Conservation (phyloP, 768 basidiomycete species). For the Pleurotus cornucopiae region DNA sequence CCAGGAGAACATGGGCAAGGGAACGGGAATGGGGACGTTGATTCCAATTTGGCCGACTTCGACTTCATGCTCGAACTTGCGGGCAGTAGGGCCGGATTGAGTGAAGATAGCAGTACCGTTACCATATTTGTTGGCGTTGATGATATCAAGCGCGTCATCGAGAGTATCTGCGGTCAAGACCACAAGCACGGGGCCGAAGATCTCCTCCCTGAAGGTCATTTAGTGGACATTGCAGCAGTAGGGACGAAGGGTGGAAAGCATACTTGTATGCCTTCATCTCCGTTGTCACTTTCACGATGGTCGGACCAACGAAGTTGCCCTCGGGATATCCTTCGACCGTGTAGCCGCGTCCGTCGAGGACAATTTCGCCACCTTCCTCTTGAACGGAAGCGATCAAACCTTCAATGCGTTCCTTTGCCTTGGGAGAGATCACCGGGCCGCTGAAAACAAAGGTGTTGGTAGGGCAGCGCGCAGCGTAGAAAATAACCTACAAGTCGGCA, state of each 20-base stretch:
- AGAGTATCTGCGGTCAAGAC: constrained; percentile 77
- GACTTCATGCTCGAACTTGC: constrained; percentile 85
- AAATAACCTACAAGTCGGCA: constrained; percentile 63
- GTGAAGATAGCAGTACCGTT: constrained; percentile 97
- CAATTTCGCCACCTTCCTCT: constrained; percentile 79
- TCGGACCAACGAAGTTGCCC: constrained; percentile 95
- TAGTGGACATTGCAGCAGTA: background rate
- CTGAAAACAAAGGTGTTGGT: constrained; percentile 26
- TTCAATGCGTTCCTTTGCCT: constrained; percentile 74
- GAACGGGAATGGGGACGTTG: constrained; percentile 91
- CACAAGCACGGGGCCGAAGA: constrained; percentile 89
- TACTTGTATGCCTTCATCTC: constrained; percentile 87
- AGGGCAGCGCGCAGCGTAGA: background rate
- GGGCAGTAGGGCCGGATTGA: constrained; percentile 90
- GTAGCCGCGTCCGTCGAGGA: constrained; percentile 78
- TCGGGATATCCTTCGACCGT: constrained; percentile 70
- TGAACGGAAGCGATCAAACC: constrained; percentile 69
- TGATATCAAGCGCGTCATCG: constrained; percentile 85
- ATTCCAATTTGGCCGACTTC: constrained; percentile 93
- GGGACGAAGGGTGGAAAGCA: constrained; percentile 16
- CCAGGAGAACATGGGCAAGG: constrained; percentile 92
- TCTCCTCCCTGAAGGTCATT: constrained; percentile 65
- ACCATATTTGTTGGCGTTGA: constrained; percentile 88
- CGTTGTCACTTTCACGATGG: constrained; percentile 79
- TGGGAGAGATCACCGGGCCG: constrained; percentile 79